A percentile compares a stretch with the other conserved stretches of the same genome.
Conservation (phyloP, 129 eudicot genomes). For the Centella asiatica region DNA sequence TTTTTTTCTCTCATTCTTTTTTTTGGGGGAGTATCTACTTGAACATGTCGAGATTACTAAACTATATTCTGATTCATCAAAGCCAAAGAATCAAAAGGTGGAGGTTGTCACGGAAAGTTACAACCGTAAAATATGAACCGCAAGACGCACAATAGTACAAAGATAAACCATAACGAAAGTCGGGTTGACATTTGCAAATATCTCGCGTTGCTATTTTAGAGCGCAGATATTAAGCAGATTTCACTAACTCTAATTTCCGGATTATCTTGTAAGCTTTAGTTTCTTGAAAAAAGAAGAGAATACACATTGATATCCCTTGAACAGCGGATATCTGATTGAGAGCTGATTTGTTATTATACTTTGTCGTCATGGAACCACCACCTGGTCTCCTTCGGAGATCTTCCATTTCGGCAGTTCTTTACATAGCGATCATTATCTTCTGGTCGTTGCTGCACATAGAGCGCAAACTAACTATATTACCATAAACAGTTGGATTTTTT, state of each 20-base stretch:
- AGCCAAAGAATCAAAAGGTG: too few species aligned
- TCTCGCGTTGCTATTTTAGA: conserved; percentile 18
- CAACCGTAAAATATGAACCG: not conserved
- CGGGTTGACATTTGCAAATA: conserved; percentile 32
- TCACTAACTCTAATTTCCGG: not conserved
- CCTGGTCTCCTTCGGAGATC: conserved; percentile 81
- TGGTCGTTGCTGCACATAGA: conserved; percentile 78
- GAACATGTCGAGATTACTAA: too few species aligned
- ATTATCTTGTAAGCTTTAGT: conserved; percentile 10
- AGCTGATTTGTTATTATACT: conserved; percentile 34
- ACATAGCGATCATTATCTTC: conserved; percentile 77
- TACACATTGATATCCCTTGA: conserved; percentile 14
- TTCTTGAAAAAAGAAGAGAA: conserved; percentile 2
- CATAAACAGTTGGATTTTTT: not conserved
- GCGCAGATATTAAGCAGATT: conserved; percentile 9
- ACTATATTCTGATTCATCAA: too few species aligned
- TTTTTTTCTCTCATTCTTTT: too few species aligned
- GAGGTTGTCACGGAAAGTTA: too few species aligned
- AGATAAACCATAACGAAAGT: conserved; percentile 5
- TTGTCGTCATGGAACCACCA: conserved; percentile 95
- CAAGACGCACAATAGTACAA: not conserved
- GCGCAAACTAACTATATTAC: too few species aligned
- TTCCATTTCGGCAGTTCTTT: conserved; percentile 66
- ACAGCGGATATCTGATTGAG: too few species aligned
- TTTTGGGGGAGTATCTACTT: too few species aligned